Base-by-base conservation (phyloP, 2,329 filamentous ascomycete genomes). In the Clonostachys solani region DNA sequence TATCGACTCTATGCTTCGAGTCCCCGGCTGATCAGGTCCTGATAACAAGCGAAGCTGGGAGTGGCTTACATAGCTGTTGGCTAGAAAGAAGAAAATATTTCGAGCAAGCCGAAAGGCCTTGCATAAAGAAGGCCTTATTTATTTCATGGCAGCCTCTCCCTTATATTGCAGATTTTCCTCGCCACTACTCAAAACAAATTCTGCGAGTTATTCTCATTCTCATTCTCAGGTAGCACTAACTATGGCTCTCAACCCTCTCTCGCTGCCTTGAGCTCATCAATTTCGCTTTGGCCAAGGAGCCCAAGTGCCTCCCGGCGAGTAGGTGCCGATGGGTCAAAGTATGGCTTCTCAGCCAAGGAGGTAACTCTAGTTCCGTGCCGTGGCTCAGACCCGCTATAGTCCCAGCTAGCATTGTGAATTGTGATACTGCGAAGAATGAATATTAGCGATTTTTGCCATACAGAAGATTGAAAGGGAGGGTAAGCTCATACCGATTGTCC, bases 341-440 rank as follows among this genome's bases (percentile, higher is more conserved):
- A 84, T 0, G 86, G 86, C 69, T 83, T 83, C 67, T 90, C 87
- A 0, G 83, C 86, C 45, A 90, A 64, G 8, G 81, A 72, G 0
- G 85, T 89, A 5, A 90, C 85, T 29, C 87, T 72, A 0, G 85
- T 89, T 3, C 86, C 86, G 60, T 90, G 86, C 37, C 86, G 72
- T 0, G 85, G 82, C 58, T 87, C 72, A 17, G 68, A 73, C 2
- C 83, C 83, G 34, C 79, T 83, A 56, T 89, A 89, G 54, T 89
- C 84, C 83, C 84, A 89, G 55, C 79, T 84, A 0, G 84, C 85
- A 51, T 87, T 88, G 54, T 89, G 84, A 36, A 88, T 88, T 0
- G 86, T 87, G 49, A 87, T 84, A 37, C 81, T 81, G 2, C 4
- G 13, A 18, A 29, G 17, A 10, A 13, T 42, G 4, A 23, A 29